A percentile compares a stretch with the other conserved stretches of the same genome.
Evolutionary conservation across 768 basidiomycete species (phyloP).

Genomic region (Ramaria sp.): DNA sequence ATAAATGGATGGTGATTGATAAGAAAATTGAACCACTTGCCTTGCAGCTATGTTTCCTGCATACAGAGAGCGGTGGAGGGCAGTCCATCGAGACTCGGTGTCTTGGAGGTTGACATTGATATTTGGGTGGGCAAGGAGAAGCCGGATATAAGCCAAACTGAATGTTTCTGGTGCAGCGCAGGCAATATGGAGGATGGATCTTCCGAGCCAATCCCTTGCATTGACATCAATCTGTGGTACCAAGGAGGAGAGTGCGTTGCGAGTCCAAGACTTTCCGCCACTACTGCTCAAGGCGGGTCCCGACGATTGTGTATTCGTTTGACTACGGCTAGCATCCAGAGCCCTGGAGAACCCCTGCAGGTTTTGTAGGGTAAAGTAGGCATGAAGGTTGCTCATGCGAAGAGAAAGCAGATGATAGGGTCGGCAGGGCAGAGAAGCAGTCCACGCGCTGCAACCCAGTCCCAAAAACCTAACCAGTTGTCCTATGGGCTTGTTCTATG

Average conservation of each 20-base stretch:
- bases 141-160: conserved; percentile 67
- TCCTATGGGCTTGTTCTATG: no score
- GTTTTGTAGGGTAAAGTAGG: conserved; percentile 56
- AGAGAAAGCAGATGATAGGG: no score
- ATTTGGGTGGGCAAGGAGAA: conserved; percentile 63
- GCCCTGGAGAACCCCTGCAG: conserved; percentile 70
- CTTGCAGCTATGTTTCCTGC: conserved; percentile 62
- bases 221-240: conserved; percentile 46
- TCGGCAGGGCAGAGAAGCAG: no score
- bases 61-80: conserved; percentile 82
- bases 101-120: conserved; percentile 77
- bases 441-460: no score
- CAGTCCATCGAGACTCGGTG: conserved; percentile 81
- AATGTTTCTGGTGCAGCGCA: conserved; percentile 49
- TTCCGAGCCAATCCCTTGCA: conserved; percentile 57
- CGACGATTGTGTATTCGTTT: conserved; percentile 19
- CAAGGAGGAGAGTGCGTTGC: conserved; percentile 12
- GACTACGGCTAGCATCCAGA: conserved; percentile 43
- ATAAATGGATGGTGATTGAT: conserved; percentile 15
- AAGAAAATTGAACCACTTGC: conserved; percentile 29
- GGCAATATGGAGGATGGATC: conserved; percentile 76
- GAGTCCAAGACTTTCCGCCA: conserved; percentile 46
- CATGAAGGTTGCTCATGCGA: conserved; percentile 45
- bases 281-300: conserved; percentile 29
- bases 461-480: no score